Evolutionary conservation across 495 filamentous ascomycete genomes (phyloP).

Genomic region (Wilcoxina mikolae): DNA sequence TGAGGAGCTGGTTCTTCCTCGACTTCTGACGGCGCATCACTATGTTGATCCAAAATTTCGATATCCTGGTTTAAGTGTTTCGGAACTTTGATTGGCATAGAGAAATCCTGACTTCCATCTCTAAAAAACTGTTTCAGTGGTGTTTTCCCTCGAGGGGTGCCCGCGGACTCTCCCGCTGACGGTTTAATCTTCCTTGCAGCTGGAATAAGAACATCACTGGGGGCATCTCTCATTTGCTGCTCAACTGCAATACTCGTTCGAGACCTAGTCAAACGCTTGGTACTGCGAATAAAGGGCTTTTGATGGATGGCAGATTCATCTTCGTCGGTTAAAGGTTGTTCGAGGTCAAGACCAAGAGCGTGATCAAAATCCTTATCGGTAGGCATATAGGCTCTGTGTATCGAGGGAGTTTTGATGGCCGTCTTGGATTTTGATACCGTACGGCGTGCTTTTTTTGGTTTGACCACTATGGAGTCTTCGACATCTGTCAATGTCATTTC

Average conservation of each 20-base stretch:
- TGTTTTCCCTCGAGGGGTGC: constrained; percentile 1
- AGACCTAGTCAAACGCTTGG: constrained; percentile 21
- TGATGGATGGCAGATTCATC: constrained; percentile 29
- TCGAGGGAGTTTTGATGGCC: neutral
- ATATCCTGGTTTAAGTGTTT: constrained; percentile 12
- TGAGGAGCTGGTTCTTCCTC: neutral
- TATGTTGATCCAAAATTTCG: neutral
- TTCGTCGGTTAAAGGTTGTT: constrained; percentile 42
- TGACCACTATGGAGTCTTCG: neutral
- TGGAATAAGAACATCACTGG: constrained; percentile 11
- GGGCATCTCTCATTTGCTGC: constrained; percentile 13
- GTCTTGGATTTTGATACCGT: neutral
- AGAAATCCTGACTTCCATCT: constrained; percentile 17
- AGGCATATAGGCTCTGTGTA: constrained; percentile 16
- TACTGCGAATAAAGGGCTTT: constrained; percentile 21
- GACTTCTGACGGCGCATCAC: neutral
- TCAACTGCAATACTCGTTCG: constrained; percentile 19
- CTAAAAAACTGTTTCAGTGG: constrained; percentile 13
- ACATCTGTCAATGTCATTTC: neutral
- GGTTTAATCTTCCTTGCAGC: constrained; percentile 11
- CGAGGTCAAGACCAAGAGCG: constrained; percentile 52
- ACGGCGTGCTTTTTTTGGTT: neutral
- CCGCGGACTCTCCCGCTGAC: neutral
- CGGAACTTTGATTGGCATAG: constrained; percentile 20
- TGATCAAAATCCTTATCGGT: constrained; percentile 57